A percentile compares a stretch with the other conserved stretches of the same genome.
Conservation (phyloP, 1,139 yeast genomes). For the Wickerhamomyces sp. region DNA sequence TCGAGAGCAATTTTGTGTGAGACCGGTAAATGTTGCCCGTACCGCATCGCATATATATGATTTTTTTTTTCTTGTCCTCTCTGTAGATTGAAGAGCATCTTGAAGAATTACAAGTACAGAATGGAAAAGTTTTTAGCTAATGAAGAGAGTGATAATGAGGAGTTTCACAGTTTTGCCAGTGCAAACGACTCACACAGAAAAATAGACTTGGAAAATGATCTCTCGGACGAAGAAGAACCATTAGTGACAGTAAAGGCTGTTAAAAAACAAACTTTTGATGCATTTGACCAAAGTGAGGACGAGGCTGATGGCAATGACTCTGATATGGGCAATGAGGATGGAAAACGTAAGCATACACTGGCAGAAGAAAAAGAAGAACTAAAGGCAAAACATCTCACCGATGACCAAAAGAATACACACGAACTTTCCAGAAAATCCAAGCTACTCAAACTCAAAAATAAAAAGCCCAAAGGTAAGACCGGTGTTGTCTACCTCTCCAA, state of each 20-base stretch:
- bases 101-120: conserved; percentile 10
- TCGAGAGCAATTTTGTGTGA: too few relatives aligned
- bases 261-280: conserved; percentile 14
- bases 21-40: not conserved
- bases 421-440: conserved; percentile 34
- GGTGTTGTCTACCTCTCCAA: conserved; percentile 90
- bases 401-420: conserved; percentile 21
- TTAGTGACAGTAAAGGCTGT: not conserved
- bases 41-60: not conserved
- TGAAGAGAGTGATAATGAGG: conserved; percentile 18
- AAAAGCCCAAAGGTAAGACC: conserved; percentile 56
- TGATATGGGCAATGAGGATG: too few relatives aligned
- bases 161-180: conserved; percentile 9
- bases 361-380: conserved; percentile 13
- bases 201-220: conserved; percentile 7
- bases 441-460: conserved; percentile 52
- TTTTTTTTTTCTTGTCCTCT: conserved; percentile 1
- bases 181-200: not conserved
- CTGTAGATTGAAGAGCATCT: not conserved
- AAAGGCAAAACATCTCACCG: conserved; percentile 12
- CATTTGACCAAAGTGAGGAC: conserved; percentile 13
- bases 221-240: conserved; percentile 8
- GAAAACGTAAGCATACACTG: too few relatives aligned
- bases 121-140: conserved; percentile 19
- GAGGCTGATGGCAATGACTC: conserved; percentile 14